These are phyloP conservation scores for Leptographium wingfieldii DNA, from an alignment of 2,329 filamentous ascomycete species.

Conservation along the genomic window DNA sequence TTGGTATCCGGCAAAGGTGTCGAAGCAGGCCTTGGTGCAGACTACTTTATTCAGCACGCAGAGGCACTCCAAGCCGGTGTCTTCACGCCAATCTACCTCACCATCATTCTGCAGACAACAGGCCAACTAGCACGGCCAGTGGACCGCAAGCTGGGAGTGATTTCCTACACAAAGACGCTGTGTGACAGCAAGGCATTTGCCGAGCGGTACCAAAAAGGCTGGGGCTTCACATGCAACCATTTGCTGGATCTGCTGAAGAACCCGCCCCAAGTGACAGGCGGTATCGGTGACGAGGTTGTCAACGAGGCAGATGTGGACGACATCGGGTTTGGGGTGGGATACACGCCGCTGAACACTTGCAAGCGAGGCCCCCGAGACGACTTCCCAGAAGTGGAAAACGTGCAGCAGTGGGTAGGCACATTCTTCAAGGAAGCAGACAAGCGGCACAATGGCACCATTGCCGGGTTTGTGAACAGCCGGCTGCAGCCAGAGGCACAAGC, in stretches of 20 bases:
- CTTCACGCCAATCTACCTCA: constrained; percentile 76
- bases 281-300: constrained; percentile 61
- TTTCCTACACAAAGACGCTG: constrained; percentile 86
- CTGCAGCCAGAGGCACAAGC: constrained; percentile 48
- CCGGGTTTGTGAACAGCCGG: constrained; percentile 57
- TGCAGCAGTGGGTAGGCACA: constrained; percentile 71
- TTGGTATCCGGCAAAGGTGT: constrained; percentile 63
- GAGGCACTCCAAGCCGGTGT: constrained; percentile 68
- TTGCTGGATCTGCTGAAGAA: constrained; percentile 82
- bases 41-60: constrained; percentile 81
- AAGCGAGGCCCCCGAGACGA: constrained; percentile 62
- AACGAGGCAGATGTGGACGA: constrained; percentile 89
- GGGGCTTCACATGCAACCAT: constrained; percentile 81
- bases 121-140: constrained; percentile 76
- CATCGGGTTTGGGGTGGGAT: constrained; percentile 86
- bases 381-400: constrained; percentile 72
- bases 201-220: constrained; percentile 72
- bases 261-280: constrained; percentile 55
- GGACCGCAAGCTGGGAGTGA: constrained; percentile 85
- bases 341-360: constrained; percentile 87
- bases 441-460: constrained; percentile 58
- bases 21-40: constrained; percentile 73
- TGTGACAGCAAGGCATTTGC: constrained; percentile 78
- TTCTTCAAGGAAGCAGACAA: constrained; percentile 69
- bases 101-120: constrained; percentile 76